A percentile compares a stretch with the other conserved stretches of the same genome.
Evolutionary conservation across 495 filamentous ascomycete genomes (phyloP).

Genomic region (Tetracladium marchalianum): DNA sequence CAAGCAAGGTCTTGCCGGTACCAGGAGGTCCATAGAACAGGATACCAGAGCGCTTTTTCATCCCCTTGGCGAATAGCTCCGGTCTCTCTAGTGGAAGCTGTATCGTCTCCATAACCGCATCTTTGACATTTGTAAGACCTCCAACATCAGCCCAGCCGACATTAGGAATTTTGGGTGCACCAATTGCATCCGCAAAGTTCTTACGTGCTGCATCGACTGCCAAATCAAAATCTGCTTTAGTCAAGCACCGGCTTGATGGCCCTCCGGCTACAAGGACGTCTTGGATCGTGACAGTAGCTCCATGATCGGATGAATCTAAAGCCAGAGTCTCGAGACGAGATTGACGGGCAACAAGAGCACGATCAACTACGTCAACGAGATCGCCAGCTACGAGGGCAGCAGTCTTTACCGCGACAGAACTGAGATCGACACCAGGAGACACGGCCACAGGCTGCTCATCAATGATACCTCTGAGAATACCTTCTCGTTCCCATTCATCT

Average conservation of each 20-base stretch:
- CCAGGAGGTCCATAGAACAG: conserved; percentile 96
- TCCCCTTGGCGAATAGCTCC: conserved; percentile 92
- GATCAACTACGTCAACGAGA: conserved; percentile 86
- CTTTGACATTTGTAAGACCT: conserved; percentile 86
- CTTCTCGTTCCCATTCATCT: conserved; percentile 86
- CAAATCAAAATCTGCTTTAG: conserved; percentile 77
- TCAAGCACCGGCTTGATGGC: conserved; percentile 62
- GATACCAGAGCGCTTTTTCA: conserved; percentile 98
- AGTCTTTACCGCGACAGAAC: conserved; percentile 82
- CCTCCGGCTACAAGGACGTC: conserved; percentile 91
- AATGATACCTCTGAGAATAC: conserved; percentile 68
- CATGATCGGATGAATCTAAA: conserved; percentile 25
- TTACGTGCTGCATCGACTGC: conserved; percentile 91
- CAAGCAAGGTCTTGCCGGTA: conserved; percentile 92
- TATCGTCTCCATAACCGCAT: conserved; percentile 93
- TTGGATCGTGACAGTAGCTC: conserved; percentile 47
- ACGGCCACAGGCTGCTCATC: conserved; percentile 62
- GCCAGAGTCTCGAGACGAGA: conserved; percentile 65
- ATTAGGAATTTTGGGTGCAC: conserved; percentile 95
- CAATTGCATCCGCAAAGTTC: conserved; percentile 96
- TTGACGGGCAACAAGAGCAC: conserved; percentile 66
- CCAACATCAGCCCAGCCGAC: conserved; percentile 96
- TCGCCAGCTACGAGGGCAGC: conserved; percentile 93
- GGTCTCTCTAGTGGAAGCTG: conserved; percentile 86
- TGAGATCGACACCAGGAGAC: conserved; percentile 71